Percentiles rank a stretch among this genome's conserved stretches.
Evolutionary conservation across 176 grass and related monocot species (phyloP).

Genomic region (Otatea glauca): DNA sequence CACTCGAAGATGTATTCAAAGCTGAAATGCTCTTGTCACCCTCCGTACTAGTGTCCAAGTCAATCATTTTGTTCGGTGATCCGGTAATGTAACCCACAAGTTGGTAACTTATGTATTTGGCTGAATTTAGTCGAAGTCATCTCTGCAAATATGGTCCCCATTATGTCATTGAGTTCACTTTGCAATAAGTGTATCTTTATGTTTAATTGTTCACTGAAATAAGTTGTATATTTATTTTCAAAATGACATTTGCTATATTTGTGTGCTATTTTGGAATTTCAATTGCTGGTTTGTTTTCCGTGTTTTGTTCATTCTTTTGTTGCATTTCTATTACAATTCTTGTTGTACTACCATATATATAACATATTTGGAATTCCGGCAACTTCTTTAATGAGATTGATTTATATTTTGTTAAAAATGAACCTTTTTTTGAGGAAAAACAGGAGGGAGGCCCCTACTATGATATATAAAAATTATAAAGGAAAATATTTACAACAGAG

Average conservation of each 20-base stretch:
- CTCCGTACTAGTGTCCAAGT: constrained; percentile 71
- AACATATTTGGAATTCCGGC: no score
- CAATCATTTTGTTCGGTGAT: constrained; percentile 54
- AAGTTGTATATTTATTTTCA: not conserved
- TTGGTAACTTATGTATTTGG: not conserved
- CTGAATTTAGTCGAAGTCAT: constrained; percentile 22
- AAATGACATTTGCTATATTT: not conserved
- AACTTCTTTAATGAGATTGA: no score
- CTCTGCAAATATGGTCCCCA: constrained; percentile 38
- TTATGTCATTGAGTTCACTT: constrained; percentile 24
- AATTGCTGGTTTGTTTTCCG: no score
- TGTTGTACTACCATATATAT: no score
- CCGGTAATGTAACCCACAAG: constrained; percentile 48
- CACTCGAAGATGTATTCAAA: constrained; percentile 66
- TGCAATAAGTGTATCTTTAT: constrained; percentile 9
- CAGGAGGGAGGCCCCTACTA: no score
- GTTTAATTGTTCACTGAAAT: not conserved
- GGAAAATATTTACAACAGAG: no score
- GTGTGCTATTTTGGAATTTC: no score
- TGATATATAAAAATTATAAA: no score
- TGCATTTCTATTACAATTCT: no score
- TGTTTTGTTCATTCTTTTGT: no score
- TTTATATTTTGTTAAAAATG: no score
- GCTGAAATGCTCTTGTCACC: constrained; percentile 69
- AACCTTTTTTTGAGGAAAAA: no score